Conservation (phyloP, 495 filamentous ascomycete genomes). For the Tuber magnatum region DNA sequence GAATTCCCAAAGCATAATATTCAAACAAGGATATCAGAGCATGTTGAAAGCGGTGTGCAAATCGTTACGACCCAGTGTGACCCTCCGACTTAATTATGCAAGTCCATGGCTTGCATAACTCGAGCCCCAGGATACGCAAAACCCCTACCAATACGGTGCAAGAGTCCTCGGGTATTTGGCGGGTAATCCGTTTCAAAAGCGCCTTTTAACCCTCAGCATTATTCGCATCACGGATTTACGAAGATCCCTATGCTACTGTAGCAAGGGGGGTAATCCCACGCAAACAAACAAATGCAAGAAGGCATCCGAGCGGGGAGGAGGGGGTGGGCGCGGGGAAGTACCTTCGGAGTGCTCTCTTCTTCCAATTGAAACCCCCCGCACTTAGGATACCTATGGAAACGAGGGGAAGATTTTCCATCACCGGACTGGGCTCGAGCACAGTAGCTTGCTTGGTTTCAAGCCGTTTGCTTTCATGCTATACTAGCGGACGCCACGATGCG, state of each 20-base stretch:
- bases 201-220: background rate
- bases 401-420: background rate
- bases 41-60: background rate
- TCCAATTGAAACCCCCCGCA: background rate
- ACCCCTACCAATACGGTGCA: background rate
- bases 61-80: background rate
- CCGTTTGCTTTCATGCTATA: background rate
- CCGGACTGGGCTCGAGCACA: background rate
- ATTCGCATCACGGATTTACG: background rate
- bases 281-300: background rate
- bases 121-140: background rate
- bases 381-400: background rate
- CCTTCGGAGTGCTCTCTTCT: background rate
- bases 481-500: background rate
- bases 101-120: background rate
- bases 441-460: background rate
- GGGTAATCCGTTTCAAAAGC: background rate
- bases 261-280: background rate
- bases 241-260: background rate
- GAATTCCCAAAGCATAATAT: background rate
- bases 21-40: background rate
- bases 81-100: background rate
- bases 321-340: background rate
- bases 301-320: background rate
- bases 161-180: background rate